Base-by-base conservation (phyloP, 129 eudicot genomes). In the Artemisia annua region DNA sequence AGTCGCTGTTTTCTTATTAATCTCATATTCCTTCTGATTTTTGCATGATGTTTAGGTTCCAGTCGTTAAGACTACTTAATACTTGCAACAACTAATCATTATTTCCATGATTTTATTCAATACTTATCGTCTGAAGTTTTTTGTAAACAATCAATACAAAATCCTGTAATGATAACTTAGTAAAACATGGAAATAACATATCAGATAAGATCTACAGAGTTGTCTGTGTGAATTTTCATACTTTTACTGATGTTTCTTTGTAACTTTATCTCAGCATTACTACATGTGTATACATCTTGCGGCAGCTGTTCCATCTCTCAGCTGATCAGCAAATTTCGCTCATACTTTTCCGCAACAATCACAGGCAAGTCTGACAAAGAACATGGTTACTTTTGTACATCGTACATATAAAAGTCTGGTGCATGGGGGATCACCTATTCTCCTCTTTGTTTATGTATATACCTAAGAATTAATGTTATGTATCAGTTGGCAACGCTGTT, bases 241-340 rank as follows among this genome's bases (percentile, higher is more conserved):
- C 55, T 65, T 71, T 16, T 24, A 56, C 62, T 65, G 43, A 59
- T 44, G 3, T 24, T 24, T 24, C 2, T 24, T 24, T 24, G 28
- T 24, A 24, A 24, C 28, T 24, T 24, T 24, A 24, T 24, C 52
- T 74, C 94, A 92, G 98, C 80, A 70, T 84, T 24, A 58, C 76
- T 30, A 81, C 89, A 51, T 87, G 88, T 70, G 87, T 66, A 50
- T 92, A 87, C 83, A 78, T 92, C 55, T 86, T 78, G 60, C 48
- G 81, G 12, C 22, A 20, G 22, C 22, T 20, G 22, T 20, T 20
- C 22, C 22, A 20, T 20, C 22, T 20, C 22, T 20, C 22, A 20
- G 0, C 22, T 20, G 22, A 20, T 20, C 22, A 20, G 22, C 22
- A 0, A 20, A 20, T 20, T 20, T 20, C 22, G 22, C 22, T 20